These are phyloP conservation scores for Didymella exigua DNA, from an alignment of 2,329 filamentous ascomycete species.

Conservation along the genomic window DNA sequence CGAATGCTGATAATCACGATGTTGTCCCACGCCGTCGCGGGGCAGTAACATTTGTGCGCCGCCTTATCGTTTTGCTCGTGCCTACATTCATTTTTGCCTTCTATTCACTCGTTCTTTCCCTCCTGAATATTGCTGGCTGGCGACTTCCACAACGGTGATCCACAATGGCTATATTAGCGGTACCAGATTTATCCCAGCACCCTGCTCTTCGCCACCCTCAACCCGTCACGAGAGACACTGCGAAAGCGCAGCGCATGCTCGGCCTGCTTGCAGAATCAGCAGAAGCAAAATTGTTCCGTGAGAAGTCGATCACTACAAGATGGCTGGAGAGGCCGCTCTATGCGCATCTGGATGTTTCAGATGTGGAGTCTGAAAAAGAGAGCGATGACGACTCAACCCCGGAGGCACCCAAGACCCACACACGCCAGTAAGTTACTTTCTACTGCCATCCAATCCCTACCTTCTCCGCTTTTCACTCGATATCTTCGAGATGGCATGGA, in stretches of 20 bases:
- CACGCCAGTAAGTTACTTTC: constrained; percentile 15
- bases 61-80: constrained; percentile 26
- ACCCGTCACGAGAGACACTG: constrained; percentile 34
- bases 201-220: constrained; percentile 33
- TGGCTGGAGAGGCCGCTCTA: constrained; percentile 37
- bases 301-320: constrained; percentile 35
- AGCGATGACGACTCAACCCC: constrained; percentile 18
- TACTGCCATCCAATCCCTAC: constrained; percentile 10
- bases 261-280: constrained; percentile 31
- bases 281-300: constrained; percentile 27
- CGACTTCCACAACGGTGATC: constrained; percentile 2
- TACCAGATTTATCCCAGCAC: constrained; percentile 25
- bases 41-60: constrained; percentile 21
- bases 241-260: constrained; percentile 36
- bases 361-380: constrained; percentile 20
- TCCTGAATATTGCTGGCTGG: neutral
- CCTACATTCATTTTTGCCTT: constrained; percentile 15
- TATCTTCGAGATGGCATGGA: constrained; percentile 18
- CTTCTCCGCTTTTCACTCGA: constrained; percentile 19
- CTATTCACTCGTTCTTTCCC: constrained; percentile 3
- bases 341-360: constrained; percentile 25
- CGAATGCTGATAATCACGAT: constrained; percentile 31
- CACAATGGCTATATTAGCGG: constrained; percentile 32
- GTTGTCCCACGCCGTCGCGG: constrained; percentile 30
- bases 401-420: constrained; percentile 18